These are phyloP conservation scores for Neoascochyta sp. DNA, from an alignment of 2,329 filamentous ascomycete species.

Conservation along the genomic window DNA sequence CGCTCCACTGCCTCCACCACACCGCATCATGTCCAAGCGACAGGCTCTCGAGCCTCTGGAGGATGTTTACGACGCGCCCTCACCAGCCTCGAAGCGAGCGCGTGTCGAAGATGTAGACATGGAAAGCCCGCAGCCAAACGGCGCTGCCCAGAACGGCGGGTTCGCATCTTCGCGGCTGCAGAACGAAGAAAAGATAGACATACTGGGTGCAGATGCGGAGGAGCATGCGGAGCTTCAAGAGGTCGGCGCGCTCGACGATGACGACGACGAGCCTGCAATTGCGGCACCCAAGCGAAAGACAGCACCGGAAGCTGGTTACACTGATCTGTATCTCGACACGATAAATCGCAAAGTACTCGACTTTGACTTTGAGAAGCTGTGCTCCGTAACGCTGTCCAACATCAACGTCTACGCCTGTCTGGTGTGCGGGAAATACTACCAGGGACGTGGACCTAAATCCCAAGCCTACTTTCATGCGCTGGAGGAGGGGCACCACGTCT, in stretches of 20 bases:
- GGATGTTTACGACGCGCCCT: slow-evolving; percentile 37
- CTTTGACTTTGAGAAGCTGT: slow-evolving; percentile 98
- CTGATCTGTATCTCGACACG: slow-evolving; percentile 95
- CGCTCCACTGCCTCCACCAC: slow-evolving; percentile 13
- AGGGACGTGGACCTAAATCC: slow-evolving; percentile 87
- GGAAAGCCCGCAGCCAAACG: slow-evolving; percentile 23
- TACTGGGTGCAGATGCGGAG: slow-evolving; percentile 34
- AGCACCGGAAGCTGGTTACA: slow-evolving; percentile 81
- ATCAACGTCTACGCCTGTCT: slow-evolving; percentile 99
- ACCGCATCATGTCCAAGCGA: slow-evolving; percentile 45
- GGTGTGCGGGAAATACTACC: slow-evolving; percentile 96
- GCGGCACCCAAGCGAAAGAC: slow-evolving; percentile 62
- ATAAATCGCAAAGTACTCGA: slow-evolving; percentile 90
- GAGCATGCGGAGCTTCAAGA: slow-evolving; percentile 39
- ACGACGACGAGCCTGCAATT: slow-evolving; percentile 38
- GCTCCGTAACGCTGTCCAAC: slow-evolving; percentile 91
- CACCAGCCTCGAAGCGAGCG: slow-evolving; percentile 49
- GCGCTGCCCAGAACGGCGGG: slow-evolving; percentile 26
- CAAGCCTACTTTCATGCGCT: slow-evolving; percentile 97
- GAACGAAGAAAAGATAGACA: slow-evolving; percentile 30
- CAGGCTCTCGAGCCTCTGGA: slow-evolving; percentile 47
- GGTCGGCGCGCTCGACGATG: slow-evolving; percentile 30
- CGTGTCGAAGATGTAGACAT: slow-evolving; percentile 45
- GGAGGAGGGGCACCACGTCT: slow-evolving; percentile 93
- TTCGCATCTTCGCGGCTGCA: slow-evolving; percentile 25